Evolutionary conservation across 345 rosid species (phyloP).

Genomic region (Eucalyptus virginea): DNA sequence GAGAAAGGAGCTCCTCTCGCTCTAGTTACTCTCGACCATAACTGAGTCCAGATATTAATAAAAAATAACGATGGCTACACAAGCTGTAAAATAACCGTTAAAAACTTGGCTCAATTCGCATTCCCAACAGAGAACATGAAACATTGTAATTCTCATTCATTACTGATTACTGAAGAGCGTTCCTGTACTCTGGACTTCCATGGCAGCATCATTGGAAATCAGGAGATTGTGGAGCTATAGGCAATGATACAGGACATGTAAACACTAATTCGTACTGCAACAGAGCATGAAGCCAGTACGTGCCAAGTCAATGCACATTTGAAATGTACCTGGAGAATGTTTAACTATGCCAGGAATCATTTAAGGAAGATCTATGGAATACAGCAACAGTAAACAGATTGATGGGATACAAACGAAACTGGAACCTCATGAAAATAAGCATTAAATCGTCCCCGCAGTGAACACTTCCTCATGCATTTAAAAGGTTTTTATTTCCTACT

Average conservation of each 20-base stretch:
- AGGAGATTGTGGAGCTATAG: neutral
- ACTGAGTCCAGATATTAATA: neutral
- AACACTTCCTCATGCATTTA: neutral
- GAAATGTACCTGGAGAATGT: neutral
- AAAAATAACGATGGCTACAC: neutral
- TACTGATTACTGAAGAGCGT: neutral
- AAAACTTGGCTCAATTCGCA: neutral
- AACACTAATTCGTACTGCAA: neutral
- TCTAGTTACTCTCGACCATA: neutral
- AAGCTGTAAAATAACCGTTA: neutral
- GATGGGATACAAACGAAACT: neutral
- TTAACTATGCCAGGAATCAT: neutral
- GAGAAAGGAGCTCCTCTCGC: slow-evolving; percentile 13
- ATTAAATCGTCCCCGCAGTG: neutral
- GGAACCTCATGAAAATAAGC: neutral
- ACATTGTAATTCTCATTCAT: neutral
- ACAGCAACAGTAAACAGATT: neutral
- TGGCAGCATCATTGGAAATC: neutral
- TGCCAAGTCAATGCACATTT: neutral
- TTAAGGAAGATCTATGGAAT: neutral
- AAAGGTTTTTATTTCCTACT: neutral
- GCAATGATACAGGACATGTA: neutral
- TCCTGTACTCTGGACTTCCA: neutral
- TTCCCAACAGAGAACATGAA: neutral
- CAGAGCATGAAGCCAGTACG: neutral